These are phyloP conservation scores for Ephemerocybe angulata DNA, from an alignment of 768 basidiomycete genomes.

Conservation along the genomic window DNA sequence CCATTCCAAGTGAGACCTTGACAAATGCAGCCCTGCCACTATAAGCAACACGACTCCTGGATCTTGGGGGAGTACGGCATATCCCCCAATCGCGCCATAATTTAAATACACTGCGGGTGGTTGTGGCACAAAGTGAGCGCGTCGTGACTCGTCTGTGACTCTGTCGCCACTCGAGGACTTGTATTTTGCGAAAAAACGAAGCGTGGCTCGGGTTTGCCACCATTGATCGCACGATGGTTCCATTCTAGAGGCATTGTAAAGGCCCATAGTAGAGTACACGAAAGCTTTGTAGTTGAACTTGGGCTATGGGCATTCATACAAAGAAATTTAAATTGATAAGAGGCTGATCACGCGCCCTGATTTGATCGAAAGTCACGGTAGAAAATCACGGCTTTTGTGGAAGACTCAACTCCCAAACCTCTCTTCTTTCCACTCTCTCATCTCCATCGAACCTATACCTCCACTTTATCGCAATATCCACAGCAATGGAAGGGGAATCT, in stretches of 20 bases:
- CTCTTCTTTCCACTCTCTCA: slow-evolving; percentile 30
- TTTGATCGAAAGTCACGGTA: slow-evolving; percentile 24
- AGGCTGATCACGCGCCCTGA: slow-evolving; percentile 4
- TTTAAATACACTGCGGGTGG: too few relatives aligned
- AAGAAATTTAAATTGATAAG: slow-evolving; percentile 5
- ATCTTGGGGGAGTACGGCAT: too few relatives aligned
- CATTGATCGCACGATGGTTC: too few relatives aligned
- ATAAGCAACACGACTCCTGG: too few relatives aligned
- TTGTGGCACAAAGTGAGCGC: too few relatives aligned
- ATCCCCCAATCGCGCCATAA: too few relatives aligned
- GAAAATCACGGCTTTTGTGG: slow-evolving; percentile 29
- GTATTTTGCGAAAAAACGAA: too few relatives aligned
- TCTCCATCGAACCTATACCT: slow-evolving; percentile 23
- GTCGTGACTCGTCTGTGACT: too few relatives aligned
- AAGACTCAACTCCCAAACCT: slow-evolving; percentile 17
- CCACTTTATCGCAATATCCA: slow-evolving; percentile 20
- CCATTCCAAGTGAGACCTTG: slow-evolving; percentile 47
- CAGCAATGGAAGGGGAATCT: slow-evolving; percentile 40
- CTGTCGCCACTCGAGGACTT: slow-evolving; percentile 49
- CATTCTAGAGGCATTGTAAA: slow-evolving; percentile 12
- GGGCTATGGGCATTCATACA: slow-evolving; percentile 10
- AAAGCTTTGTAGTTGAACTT: neutral
- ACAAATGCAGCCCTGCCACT: slow-evolving; percentile 59
- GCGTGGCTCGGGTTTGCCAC: too few relatives aligned
- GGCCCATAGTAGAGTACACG: neutral